Conservation (phyloP, 805 yeast genomes). For the Starmerella tilneyi region DNA sequence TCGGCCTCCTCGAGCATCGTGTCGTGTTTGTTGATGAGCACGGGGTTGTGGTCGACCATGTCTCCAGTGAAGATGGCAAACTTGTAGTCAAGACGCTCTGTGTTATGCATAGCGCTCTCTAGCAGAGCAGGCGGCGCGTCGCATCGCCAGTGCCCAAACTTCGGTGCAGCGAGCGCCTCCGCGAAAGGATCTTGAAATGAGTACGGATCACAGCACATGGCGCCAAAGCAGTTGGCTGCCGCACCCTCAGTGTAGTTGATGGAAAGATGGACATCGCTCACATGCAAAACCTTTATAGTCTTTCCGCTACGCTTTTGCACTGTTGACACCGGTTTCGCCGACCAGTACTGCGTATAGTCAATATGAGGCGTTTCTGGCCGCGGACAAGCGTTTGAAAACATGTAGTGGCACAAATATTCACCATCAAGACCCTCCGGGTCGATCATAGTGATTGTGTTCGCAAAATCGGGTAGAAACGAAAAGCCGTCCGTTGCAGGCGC, state of each 20-base stretch:
- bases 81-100: slow-evolving; percentile 36
- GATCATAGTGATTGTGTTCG: slow-evolving; percentile 42
- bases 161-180: slow-evolving; percentile 41
- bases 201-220: slow-evolving; percentile 52
- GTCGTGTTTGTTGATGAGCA: slow-evolving; percentile 39
- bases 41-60: slow-evolving; percentile 53
- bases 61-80: slow-evolving; percentile 67
- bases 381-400: slow-evolving; percentile 41
- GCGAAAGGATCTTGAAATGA: slow-evolving; percentile 33
- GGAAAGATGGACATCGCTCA: slow-evolving; percentile 58
- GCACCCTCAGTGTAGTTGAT: slow-evolving; percentile 39
- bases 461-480: slow-evolving; percentile 35
- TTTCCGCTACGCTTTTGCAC: slow-evolving; percentile 15
- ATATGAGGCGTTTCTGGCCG: slow-evolving; percentile 45
- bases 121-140: slow-evolving; percentile 56
- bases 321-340: slow-evolving; percentile 33
- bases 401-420: slow-evolving; percentile 50
- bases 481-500: slow-evolving; percentile 13
- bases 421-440: slow-evolving; percentile 47
- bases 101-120: slow-evolving; percentile 45
- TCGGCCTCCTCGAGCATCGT: slow-evolving; percentile 46
- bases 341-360: slow-evolving; percentile 39
- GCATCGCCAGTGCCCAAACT: slow-evolving; percentile 53
- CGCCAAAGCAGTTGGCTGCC: slow-evolving; percentile 32
- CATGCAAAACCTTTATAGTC: slow-evolving; percentile 51